Conservation (phyloP, 192 early-diverging fungal genomes). For the Tieghemiomyces parasiticus region DNA sequence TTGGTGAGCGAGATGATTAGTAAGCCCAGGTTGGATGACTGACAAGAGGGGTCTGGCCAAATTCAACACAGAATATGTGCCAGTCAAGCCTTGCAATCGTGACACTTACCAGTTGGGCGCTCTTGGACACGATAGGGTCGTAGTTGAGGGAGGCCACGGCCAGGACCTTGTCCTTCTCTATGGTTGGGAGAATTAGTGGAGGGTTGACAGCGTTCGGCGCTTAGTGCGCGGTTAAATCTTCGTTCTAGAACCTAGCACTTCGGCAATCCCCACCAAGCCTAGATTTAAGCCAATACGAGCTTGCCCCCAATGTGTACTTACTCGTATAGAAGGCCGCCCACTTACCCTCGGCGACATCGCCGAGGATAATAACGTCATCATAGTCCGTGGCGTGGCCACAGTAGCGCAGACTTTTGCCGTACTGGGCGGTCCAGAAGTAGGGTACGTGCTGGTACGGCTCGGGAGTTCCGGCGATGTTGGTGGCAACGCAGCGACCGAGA, state of each 20-base stretch:
- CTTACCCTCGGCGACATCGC: constrained; percentile 12
- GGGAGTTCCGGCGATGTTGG: constrained; percentile 15
- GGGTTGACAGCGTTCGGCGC: too few relatives aligned
- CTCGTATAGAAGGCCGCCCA: constrained; percentile 6
- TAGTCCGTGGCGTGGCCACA: constrained; percentile 31
- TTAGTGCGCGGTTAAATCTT: too few relatives aligned
- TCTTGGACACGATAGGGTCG: constrained; percentile 23
- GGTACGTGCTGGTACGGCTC: constrained; percentile 28
- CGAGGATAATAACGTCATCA: constrained; percentile 34
- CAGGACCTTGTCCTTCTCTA: constrained; percentile 19
- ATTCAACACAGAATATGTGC: too few relatives aligned
- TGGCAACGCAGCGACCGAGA: constrained; percentile 18
- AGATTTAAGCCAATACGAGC: too few relatives aligned
- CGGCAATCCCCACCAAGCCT: too few relatives aligned
- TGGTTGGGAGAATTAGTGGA: background rate
- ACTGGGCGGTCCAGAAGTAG: constrained; percentile 43
- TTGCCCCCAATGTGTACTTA: constrained; percentile 9
- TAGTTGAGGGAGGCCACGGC: constrained; percentile 21
- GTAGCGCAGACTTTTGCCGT: constrained; percentile 36
- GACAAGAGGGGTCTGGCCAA: too few relatives aligned
- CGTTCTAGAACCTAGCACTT: too few relatives aligned
- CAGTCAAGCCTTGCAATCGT: too few relatives aligned
- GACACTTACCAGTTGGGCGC: constrained; percentile 21
- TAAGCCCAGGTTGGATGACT: too few relatives aligned
- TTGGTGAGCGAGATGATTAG: too few relatives aligned